Conservation (phyloP, 345 rosid species). For the Mallotus nudiflorus region DNA sequence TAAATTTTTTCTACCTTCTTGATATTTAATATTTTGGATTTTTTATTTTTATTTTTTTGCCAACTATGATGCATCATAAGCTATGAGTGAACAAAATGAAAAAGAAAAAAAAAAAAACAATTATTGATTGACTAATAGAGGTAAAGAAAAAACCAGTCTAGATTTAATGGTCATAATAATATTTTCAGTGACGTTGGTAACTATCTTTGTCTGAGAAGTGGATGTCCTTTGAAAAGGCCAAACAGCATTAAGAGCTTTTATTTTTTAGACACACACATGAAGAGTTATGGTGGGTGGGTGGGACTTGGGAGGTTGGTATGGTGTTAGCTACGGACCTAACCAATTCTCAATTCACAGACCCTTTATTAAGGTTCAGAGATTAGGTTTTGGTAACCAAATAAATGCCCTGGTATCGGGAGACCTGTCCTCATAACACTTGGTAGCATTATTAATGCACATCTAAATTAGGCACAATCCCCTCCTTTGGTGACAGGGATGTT, state of each 20-base stretch:
- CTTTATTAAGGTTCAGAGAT: background rate
- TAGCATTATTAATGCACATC: background rate
- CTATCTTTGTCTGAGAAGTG: background rate
- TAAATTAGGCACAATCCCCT: background rate
- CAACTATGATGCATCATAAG: too few species aligned
- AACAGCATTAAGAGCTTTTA: too few species aligned
- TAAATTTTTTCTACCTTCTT: too few species aligned
- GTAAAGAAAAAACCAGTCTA: too few species aligned
- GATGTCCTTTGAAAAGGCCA: background rate
- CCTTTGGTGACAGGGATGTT: background rate
- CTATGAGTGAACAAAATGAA: too few species aligned
- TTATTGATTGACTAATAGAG: too few species aligned
- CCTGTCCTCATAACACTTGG: background rate
- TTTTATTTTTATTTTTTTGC: too few species aligned
- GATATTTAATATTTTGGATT: too few species aligned
- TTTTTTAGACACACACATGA: background rate
- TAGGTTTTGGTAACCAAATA: conserved; percentile 20
- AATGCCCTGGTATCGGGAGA: background rate
- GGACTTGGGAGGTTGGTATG: conserved; percentile 11
- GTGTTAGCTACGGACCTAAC: conserved; percentile 4
- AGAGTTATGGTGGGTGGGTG: background rate
- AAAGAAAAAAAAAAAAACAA: too few species aligned
- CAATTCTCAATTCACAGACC: background rate
- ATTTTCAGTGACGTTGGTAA: too few species aligned
- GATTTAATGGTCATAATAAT: too few species aligned